phyloP scores from a whole-genome alignment of 805 yeast species.

The Lipomyces spencermartinsiae region DNA sequence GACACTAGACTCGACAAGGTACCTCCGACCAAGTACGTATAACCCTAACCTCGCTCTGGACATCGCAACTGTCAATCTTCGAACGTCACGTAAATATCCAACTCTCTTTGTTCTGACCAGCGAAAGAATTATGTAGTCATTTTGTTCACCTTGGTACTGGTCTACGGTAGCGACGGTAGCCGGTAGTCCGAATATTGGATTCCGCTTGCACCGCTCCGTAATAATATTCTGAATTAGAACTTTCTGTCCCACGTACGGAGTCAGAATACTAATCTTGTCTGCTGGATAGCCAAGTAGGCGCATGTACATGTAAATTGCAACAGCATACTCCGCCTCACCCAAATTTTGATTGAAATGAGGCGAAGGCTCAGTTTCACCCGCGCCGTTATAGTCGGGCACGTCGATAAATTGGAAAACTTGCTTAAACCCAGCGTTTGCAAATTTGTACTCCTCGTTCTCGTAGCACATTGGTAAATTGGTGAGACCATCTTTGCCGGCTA shows the following conservation, averaged over 20 bases:
- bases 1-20: constrained; percentile 28
- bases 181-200: constrained; percentile 45
- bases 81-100: constrained; percentile 42
- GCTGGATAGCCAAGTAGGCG: constrained; percentile 53
- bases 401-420: constrained; percentile 46
- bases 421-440: constrained; percentile 51
- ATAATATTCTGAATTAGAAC: constrained; percentile 53
- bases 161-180: constrained; percentile 43
- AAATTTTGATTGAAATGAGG: constrained; percentile 48
- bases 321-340: constrained; percentile 58
- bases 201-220: constrained; percentile 42
- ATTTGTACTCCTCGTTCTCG: constrained; percentile 23
- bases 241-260: constrained; percentile 52
- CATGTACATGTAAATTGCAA: constrained; percentile 56
- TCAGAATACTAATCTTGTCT: constrained; percentile 50
- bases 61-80: constrained; percentile 42
- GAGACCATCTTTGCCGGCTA: constrained; percentile 8
- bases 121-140: constrained; percentile 48
- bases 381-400: constrained; percentile 45
- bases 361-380: constrained; percentile 44
- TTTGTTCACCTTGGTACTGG: constrained; percentile 44
- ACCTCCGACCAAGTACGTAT: constrained; percentile 44
- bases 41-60: constrained; percentile 48
- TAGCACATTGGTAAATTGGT: constrained; percentile 18
- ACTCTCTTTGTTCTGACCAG: constrained; percentile 46